Base-by-base conservation (phyloP, 768 basidiomycete genomes). In the Leccinum imitatum region DNA sequence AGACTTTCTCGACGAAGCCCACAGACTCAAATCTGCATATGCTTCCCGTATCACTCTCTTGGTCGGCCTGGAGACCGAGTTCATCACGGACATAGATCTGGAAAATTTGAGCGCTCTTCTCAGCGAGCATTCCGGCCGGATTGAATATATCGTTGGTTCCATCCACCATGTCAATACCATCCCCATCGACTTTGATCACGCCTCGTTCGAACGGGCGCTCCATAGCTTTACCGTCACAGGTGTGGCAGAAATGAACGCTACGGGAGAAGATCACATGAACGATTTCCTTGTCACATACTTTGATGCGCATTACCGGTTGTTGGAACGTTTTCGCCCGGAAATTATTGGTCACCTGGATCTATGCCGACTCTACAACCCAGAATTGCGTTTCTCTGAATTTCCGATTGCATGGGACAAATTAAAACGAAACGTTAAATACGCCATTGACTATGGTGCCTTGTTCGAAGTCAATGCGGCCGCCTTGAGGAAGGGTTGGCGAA, bases 391-490 rank as follows among this genome's bases (percentile, higher is more conserved):
- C 60, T 66, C 72, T n/a, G 78, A 82, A 46, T 86, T 81, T 67
- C 82, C 86, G 17, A 70, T 68, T 1, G 87, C 89, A 7, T 87
- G 84, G 82, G 72, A 77, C 46, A 86, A 83, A 71, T 75, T 94
- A 37, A 81, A 84, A 72, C 76, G 93, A 65, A 98, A 98, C 73
- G 76, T 98, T 62, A 67, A 72, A 53, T 87, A 76, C 59, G 93
- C 88, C 1, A 79, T 89, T 14, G 75, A 67, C 13, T 97, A 98
- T 72, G 95, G 95, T 2, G 96, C 92, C 3, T 73, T 97, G 59
- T 98, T 98, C 68, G 97, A 99, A 75, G 77, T 91, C 35, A 98
- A 96, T 67, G 87, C 94, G 23, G 92, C 97, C 10, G 94, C 95
- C 9, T 87, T 98, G 69, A 78, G 94, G 67, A 99, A 98, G 70